Conservation (phyloP, 169 alveolate genomes). For the Pseudocohnilembus persalinus region DNA sequence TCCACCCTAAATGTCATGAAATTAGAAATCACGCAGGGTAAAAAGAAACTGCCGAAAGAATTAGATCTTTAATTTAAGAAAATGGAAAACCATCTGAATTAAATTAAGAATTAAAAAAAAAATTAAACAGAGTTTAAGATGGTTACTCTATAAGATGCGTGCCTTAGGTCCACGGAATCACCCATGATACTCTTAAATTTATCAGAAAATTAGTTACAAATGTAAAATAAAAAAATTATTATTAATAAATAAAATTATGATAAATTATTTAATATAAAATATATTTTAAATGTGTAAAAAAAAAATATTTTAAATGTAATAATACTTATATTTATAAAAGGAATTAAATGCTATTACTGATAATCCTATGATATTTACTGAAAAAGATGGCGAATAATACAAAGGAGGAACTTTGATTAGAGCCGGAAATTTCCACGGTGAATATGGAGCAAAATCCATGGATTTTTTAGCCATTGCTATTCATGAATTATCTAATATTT, state of each 20-base stretch:
- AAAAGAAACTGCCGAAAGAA: not conserved
- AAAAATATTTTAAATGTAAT: conserved; percentile 12
- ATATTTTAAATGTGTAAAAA: too few relatives aligned
- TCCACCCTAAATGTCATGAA: not conserved
- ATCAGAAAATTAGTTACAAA: not conserved
- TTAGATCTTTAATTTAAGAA: not conserved
- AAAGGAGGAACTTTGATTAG: not conserved
- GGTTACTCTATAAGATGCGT: not conserved
- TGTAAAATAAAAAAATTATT: too few relatives aligned
- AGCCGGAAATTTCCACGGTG: conserved; percentile 78
- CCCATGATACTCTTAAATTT: not conserved
- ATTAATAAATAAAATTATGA: conserved; percentile 42
- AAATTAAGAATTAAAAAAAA: not conserved
- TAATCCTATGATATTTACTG: conserved; percentile 63
- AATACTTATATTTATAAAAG: too few relatives aligned
- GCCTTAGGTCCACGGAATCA: not conserved
- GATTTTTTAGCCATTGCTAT: not conserved
- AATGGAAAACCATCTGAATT: not conserved
- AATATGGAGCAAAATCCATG: conserved; percentile 60
- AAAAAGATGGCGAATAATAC: conserved; percentile 20
- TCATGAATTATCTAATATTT: not conserved
- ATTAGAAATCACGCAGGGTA: not conserved
- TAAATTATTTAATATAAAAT: too few relatives aligned
- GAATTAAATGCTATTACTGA: conserved; percentile 71
- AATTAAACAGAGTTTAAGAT: conserved; percentile 25